phyloP scores from a whole-genome alignment of 768 basidiomycete genomes.

The Cubamyces sp. region DNA sequence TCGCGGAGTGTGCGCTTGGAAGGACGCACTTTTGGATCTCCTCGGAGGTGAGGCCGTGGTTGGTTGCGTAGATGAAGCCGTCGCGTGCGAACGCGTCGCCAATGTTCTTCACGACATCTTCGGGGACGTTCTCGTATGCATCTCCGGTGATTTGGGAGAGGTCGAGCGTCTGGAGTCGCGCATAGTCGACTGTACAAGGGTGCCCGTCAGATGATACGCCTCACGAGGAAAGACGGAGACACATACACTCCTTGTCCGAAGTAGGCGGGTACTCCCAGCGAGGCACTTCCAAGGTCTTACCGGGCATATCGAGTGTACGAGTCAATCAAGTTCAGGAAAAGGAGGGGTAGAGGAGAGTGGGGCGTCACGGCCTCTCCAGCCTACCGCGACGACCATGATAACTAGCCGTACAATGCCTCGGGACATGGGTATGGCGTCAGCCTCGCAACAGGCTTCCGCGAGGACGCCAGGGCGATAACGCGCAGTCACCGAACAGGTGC shows the following conservation, averaged over 20 bases:
- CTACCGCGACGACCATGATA: background rate
- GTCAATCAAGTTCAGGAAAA: background rate
- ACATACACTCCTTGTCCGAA: slow-evolving; percentile 12
- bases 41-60: slow-evolving; percentile 19
- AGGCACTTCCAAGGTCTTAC: slow-evolving; percentile 4
- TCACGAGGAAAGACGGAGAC: too few species aligned
- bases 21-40: slow-evolving; percentile 5
- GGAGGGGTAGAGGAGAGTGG: background rate
- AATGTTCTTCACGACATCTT: slow-evolving; percentile 15
- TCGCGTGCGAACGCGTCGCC: slow-evolving; percentile 18
- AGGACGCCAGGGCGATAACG: background rate
- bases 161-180: slow-evolving; percentile 13
- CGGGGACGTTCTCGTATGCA: slow-evolving; percentile 11
- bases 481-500: background rate
- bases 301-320: background rate
- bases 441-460: slow-evolving; percentile 8
- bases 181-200: slow-evolving; percentile 8
- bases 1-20: background rate
- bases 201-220: background rate
- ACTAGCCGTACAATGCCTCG: background rate
- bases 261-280: slow-evolving; percentile 18
- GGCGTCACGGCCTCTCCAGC: background rate
- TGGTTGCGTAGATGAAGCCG: slow-evolving; percentile 20
- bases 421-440: slow-evolving; percentile 7
- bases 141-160: slow-evolving; percentile 10